These are phyloP conservation scores for Rhodocollybia butyracea DNA, from an alignment of 768 basidiomycete species.

Conservation along the genomic window DNA sequence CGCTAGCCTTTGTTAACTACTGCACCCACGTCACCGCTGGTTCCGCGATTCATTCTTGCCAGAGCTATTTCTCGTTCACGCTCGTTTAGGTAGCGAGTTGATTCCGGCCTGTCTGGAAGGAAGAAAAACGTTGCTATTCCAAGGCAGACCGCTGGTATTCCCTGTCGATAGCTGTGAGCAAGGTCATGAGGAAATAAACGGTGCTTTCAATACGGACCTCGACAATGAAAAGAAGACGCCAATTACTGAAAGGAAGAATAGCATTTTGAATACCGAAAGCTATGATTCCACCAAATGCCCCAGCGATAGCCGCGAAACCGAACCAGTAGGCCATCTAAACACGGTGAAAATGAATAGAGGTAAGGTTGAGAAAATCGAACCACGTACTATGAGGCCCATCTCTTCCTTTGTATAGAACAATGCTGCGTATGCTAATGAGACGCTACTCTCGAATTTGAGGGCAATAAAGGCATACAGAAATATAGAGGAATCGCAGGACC, in stretches of 20 bases:
- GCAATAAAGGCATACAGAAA: conserved; percentile 49
- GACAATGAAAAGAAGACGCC: conserved; percentile 70
- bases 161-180: conserved; percentile 34
- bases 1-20: conserved; percentile 56
- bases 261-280: conserved; percentile 76
- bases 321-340: conserved; percentile 73
- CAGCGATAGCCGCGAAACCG: conserved; percentile 79
- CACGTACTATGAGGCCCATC: conserved; percentile 60
- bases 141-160: conserved; percentile 62
- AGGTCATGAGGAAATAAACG: background rate
- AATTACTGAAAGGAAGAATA: conserved; percentile 43
- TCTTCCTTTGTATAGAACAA: conserved; percentile 76
- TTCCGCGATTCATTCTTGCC: conserved; percentile 62
- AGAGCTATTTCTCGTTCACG: conserved; percentile 58
- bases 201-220: conserved; percentile 46
- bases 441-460: background rate
- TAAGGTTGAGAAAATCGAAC: background rate
- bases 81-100: conserved; percentile 54
- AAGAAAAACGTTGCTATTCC: conserved; percentile 53
- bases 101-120: conserved; percentile 72
- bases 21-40: conserved; percentile 63
- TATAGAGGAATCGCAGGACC: conserved; percentile 77
- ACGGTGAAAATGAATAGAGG: background rate
- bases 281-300: conserved; percentile 82
- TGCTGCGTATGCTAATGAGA: conserved; percentile 35